Conservation (phyloP, 2,329 filamentous ascomycete species). For the Bretziella fagacearum region DNA sequence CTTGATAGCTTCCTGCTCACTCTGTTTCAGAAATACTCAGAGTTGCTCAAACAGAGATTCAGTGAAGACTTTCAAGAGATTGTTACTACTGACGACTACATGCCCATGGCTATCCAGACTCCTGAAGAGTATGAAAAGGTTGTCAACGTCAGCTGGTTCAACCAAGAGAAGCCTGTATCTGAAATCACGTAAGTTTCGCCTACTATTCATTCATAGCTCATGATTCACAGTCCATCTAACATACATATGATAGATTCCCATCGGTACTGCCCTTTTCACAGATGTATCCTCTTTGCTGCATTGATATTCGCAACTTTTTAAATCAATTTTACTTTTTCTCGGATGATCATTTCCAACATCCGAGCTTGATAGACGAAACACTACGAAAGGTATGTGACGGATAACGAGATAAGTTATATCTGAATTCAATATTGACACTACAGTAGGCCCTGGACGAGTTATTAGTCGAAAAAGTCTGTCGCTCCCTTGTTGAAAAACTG, state of each 20-base stretch:
- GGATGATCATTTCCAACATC: conserved; percentile 87
- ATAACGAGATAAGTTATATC: not conserved
- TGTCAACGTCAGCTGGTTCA: conserved; percentile 90
- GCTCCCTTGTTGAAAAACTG: conserved; percentile 71
- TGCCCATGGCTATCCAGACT: conserved; percentile 95
- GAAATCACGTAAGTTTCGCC: conserved; percentile 49
- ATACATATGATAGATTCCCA: conserved; percentile 48
- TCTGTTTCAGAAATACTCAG: conserved; percentile 85
- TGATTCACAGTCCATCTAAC: not conserved
- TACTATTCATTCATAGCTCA: not conserved
- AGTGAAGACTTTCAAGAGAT: conserved; percentile 92
- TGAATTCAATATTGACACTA: not conserved
- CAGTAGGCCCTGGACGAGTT: conserved; percentile 78
- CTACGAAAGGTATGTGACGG: conserved; percentile 46
- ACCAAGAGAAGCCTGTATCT: conserved; percentile 58
- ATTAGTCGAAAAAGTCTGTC: conserved; percentile 82
- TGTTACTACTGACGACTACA: conserved; percentile 90
- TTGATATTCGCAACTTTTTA: conserved; percentile 91
- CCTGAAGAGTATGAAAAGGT: conserved; percentile 89
- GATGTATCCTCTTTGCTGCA: conserved; percentile 97
- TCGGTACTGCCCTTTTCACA: conserved; percentile 95
- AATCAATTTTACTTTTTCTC: conserved; percentile 98
- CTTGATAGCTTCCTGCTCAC: conserved; percentile 75
- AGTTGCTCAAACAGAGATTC: conserved; percentile 76
- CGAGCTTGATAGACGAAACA: conserved; percentile 77